Evolutionary conservation across 2,329 filamentous ascomycete species (phyloP).

Genomic region (Aspergillus sclerotialis): DNA sequence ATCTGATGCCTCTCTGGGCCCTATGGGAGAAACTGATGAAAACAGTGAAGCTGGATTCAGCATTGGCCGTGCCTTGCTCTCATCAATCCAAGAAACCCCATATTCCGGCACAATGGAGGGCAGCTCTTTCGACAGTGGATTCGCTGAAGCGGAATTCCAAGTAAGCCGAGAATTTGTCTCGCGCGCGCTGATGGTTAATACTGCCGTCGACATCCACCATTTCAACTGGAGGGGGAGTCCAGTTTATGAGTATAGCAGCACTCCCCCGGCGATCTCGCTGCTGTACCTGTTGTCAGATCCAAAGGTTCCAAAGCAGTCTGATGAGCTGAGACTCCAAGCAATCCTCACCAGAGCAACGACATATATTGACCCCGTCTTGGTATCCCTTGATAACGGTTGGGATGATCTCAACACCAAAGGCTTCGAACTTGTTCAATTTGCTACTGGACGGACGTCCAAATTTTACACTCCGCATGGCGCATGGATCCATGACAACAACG

Average conservation of each 20-base stretch:
- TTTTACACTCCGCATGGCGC: constrained; percentile 17
- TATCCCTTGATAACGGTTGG: constrained; percentile 4
- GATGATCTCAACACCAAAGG: constrained; percentile 3
- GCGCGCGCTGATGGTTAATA: neutral
- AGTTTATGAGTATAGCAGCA: constrained; percentile 9
- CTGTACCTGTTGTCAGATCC: constrained; percentile 12
- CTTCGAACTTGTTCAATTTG: constrained; percentile 7
- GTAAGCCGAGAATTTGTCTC: neutral
- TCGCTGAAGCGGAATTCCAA: neutral
- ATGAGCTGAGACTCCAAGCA: constrained; percentile 5
- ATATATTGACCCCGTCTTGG: constrained; percentile 17
- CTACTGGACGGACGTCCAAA: constrained; percentile 10
- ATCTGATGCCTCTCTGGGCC: no score
- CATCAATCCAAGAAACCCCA: neutral
- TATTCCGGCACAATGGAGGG: neutral
- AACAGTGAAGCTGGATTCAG: no score
- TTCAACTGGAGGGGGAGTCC: constrained; percentile 18
- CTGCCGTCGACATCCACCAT: constrained; percentile 12
- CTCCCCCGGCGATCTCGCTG: constrained; percentile 15
- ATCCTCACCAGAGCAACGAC: constrained; percentile 10
- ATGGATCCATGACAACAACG: constrained; percentile 9
- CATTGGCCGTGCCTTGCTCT: no score
- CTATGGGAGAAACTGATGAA: no score
- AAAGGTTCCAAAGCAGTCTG: constrained; percentile 4
- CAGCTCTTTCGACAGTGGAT: neutral